Conservation (phyloP, 345 rosid genomes). For the Bruguiera gymnorhiza region DNA sequence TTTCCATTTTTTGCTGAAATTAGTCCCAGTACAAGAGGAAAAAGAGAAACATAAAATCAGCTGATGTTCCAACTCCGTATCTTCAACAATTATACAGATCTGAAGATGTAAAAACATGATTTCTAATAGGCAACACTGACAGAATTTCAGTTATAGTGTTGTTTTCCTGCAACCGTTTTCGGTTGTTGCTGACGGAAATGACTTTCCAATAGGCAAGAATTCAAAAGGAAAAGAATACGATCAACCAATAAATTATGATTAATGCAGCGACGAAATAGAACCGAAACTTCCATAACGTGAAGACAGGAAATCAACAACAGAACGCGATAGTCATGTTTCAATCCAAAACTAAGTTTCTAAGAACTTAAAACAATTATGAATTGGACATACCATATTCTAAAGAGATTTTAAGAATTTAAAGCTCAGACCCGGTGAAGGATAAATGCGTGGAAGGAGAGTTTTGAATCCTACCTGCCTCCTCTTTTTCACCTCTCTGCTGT, state of each 20-base stretch:
- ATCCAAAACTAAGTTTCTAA: too few species aligned
- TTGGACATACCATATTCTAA: not conserved
- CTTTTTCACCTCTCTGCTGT: not conserved
- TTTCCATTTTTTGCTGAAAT: constrained; percentile 48
- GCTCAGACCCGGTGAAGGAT: not conserved
- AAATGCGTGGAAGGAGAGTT: not conserved
- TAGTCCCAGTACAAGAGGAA: constrained; percentile 1
- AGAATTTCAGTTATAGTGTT: constrained; percentile 13
- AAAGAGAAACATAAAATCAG: not conserved
- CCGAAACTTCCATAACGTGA: not conserved
- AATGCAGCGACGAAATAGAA: not conserved
- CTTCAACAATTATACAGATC: too few species aligned
- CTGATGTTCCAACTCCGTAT: not conserved
- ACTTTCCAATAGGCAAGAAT: not conserved
- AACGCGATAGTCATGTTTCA: not conserved
- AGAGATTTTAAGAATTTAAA: constrained; percentile 10
- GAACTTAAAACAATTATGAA: too few species aligned
- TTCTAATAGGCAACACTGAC: not conserved
- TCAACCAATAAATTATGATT: too few species aligned
- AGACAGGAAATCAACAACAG: not conserved
- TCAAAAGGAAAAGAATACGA: too few species aligned
- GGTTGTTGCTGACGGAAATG: not conserved
- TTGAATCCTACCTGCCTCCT: constrained; percentile 3
- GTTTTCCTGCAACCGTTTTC: constrained; percentile 27
- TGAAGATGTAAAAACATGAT: not conserved